These are phyloP conservation scores for Diplodia mutila DNA, from an alignment of 2,329 filamentous ascomycete genomes.

Conservation along the genomic window DNA sequence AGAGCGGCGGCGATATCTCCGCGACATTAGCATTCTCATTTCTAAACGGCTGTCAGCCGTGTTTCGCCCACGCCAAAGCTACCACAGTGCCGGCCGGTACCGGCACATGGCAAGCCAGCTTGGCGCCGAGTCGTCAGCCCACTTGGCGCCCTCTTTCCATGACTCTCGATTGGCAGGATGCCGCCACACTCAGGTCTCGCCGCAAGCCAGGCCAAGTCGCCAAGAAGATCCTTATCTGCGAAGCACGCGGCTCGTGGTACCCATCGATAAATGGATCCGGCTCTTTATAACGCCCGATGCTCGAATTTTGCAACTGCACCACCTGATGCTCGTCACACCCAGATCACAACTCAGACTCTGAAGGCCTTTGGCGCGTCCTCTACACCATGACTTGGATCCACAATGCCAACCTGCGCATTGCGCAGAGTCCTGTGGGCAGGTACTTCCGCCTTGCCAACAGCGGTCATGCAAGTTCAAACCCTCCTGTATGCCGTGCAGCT, in stretches of 20 bases:
- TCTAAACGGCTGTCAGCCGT: conserved; percentile 7
- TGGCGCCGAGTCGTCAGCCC: not conserved
- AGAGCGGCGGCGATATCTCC: not conserved
- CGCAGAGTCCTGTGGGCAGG: conserved; percentile 40
- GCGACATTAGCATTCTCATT: conserved; percentile 2
- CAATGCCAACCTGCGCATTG: conserved; percentile 40
- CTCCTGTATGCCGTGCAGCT: conserved; percentile 27
- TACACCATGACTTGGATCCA: conserved; percentile 34
- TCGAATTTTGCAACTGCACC: conserved; percentile 1
- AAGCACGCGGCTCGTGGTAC: not conserved
- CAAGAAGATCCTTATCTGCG: conserved; percentile 3
- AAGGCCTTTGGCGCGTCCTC: not conserved
- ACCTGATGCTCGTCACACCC: not conserved
- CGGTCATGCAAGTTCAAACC: conserved; percentile 68
- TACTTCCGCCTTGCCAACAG: conserved; percentile 78
- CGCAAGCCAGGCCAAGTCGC: conserved; percentile 9
- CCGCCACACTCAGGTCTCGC: not conserved
- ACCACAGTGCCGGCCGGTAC: conserved; percentile 8
- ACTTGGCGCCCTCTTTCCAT: not conserved
- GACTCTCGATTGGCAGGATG: not conserved
- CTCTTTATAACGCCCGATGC: conserved; percentile 6
- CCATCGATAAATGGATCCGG: conserved; percentile 1
- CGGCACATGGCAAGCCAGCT: not conserved
- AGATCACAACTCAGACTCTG: not conserved
- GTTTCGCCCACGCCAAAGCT: not conserved